Base-by-base conservation (phyloP, 352 stramenopile species). In the Phytophthora meadii region DNA sequence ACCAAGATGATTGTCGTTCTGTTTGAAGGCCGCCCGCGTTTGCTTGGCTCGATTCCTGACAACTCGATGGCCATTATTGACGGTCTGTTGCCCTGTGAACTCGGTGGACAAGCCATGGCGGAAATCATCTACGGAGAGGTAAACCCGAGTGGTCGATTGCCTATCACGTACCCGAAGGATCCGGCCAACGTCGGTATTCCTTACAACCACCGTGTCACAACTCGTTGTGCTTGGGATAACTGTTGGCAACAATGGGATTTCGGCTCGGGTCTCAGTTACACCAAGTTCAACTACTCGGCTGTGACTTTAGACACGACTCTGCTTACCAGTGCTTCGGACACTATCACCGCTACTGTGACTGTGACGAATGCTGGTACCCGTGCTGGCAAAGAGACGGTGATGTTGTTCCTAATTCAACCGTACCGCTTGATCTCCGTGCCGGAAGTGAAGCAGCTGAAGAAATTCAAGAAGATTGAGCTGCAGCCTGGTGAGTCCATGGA, bases 1-100 rank as follows among this genome's bases (percentile, higher is more conserved):
- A 90, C 85, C 11, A 92, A 92, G 45, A 71, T 97, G 30, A 79
- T 96, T 10, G 50, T 95, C 3, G 76, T 96, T 28, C 70, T 95
- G 9, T 82, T 95, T 3, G 73, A 88, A 58, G 90, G 90, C 0
- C 81, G 89, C 19, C 88, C 88, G 7, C 82, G 89, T 22, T 58
- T 96, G 8, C 74, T 97, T 12, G 67, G 63, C 7, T 79, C 70
- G 14, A 65, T 90, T 22, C 55, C 78, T 0, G 68, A 79, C 9
- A 34, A 67, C 24, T 87, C 83, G 19, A 69, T 89, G 46, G 90
- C 83, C 15, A 81, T 96, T n/a, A 75, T 97, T 37, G 54, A 93
- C 42, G 87, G 74, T 4, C 72, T 92, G 58, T 61, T 96, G 2
- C 84, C 86, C 0, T 84, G 90, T 14, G 83, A 92, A 30, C 62